Base-by-base conservation (phyloP, 23 red algal genomes). In the Chondrus crispus region DNA sequence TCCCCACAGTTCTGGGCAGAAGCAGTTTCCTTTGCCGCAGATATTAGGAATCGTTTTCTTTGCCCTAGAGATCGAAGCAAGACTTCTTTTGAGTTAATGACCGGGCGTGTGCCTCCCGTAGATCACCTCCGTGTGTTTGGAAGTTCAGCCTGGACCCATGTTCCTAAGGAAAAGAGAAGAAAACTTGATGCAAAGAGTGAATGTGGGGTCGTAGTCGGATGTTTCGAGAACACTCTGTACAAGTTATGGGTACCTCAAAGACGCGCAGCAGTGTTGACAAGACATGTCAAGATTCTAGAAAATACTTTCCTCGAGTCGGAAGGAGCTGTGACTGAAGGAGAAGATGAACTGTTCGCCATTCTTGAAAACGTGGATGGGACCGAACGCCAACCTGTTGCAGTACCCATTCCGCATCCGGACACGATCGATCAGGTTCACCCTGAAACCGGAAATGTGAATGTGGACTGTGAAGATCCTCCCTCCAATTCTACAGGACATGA, bases 1-100 rank as follows among this genome's bases (percentile, higher is more conserved):
- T 4, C 37, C 33, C 5, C 37, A 26, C n/a, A 76, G 39, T 9
- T 76, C 71, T 76, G 71, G 71, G 71, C 37, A 40, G 71, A 76
- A 48, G 71, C 71, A 38, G 71, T 76, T 20, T 20, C 71, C 24
- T 24, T 26, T 46, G 71, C 71, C 39, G 44, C 37, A 22, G 4
- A 76, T 48, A 43, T 76, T 28, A 26, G 71, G 28, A 76, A 48
- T 38, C 28, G 5, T 37, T 46, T 76, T 43, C 5, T 46, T 20
- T 46, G 71, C 39, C 37, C 16, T 30, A 16, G 24, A 64, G 35
- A 32, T 64, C 26, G 35, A 4, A 64, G 24, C 58, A 72, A 35
- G 10, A 89, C 85, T 14, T 44, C 60, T 42, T 89, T 45, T 79
- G 68, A 89, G 45, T 18, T 79, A 14, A 57, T 75, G 39, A 89